A percentile compares a stretch with the other conserved stretches of the same genome.
Evolutionary conservation across 2,329 filamentous ascomycete genomes (phyloP).

Genomic region (Byssochlamys sp.): DNA sequence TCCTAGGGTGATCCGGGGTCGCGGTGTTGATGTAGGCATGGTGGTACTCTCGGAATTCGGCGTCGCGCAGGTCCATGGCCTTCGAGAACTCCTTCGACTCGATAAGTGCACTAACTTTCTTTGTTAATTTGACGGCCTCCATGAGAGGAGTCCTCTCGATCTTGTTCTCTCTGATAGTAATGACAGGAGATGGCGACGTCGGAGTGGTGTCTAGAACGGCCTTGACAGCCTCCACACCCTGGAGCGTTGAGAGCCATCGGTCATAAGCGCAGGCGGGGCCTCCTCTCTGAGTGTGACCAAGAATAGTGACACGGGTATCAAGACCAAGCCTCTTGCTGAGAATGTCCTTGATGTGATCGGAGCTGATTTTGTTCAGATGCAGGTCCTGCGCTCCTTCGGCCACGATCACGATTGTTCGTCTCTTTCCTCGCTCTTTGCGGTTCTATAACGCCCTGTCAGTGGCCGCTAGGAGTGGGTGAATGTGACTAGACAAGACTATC

Average conservation of each 20-base stretch:
- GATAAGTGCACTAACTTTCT: conserved; percentile 74
- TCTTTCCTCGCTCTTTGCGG: conserved; percentile 69
- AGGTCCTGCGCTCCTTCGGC: conserved; percentile 87
- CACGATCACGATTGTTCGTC: conserved; percentile 95
- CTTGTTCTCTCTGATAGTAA: conserved; percentile 95
- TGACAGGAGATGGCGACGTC: conserved; percentile 83
- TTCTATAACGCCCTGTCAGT: conserved; percentile 48
- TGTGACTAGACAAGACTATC: not conserved
- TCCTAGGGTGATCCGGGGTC: conserved; percentile 61
- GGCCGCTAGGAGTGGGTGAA: not conserved
- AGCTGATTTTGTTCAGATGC: conserved; percentile 72
- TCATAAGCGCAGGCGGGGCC: conserved; percentile 89
- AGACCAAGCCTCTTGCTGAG: conserved; percentile 71
- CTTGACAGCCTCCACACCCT: conserved; percentile 88
- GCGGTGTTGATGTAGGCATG: conserved; percentile 85
- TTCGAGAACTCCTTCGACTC: conserved; percentile 73
- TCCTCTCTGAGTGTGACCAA: conserved; percentile 95
- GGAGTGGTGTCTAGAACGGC: conserved; percentile 83
- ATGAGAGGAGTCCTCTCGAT: conserved; percentile 83
- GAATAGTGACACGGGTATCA: conserved; percentile 86
- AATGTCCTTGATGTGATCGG: conserved; percentile 73
- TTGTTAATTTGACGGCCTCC: conserved; percentile 76
- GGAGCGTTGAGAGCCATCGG: conserved; percentile 80
- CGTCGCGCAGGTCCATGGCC: conserved; percentile 80
- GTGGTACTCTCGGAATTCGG: conserved; percentile 89